phyloP scores from a whole-genome alignment of 306 rosid species.

The Quercus bicolor region DNA sequence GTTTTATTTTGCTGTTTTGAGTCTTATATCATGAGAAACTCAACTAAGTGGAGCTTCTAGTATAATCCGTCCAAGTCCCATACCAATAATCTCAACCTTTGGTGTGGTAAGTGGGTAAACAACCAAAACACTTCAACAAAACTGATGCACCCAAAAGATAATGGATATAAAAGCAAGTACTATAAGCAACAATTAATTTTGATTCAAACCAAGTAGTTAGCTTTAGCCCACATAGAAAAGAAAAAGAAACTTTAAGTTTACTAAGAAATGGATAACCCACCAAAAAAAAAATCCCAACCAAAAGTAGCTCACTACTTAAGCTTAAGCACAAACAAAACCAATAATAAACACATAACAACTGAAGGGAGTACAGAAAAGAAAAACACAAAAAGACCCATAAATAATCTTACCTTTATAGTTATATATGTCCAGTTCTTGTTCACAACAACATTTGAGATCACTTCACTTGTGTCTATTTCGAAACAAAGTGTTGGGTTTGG shows the following conservation, averaged over 20 bases:
- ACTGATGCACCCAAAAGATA: conserved; percentile 14
- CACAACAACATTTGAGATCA: background rate
- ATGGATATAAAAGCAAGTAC: conserved; percentile 3
- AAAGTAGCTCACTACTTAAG: conserved; percentile 16
- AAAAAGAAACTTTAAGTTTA: background rate
- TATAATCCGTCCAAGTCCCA: background rate
- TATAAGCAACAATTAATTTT: conserved; percentile 15
- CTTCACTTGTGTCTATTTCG: background rate
- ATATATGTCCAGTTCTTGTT: background rate
- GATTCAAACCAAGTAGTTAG: background rate
- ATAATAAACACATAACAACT: conserved; percentile 15
- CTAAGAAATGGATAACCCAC: background rate
- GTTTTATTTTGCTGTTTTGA: background rate
- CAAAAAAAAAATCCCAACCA: conserved; percentile 9
- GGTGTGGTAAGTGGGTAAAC: background rate
- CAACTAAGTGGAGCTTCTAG: background rate
- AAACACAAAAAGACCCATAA: background rate
- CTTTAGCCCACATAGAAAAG: background rate
- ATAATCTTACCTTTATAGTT: background rate
- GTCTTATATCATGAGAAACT: background rate
- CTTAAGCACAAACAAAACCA: conserved; percentile 10
- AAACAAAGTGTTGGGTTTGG: background rate
- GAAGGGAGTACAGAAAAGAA: conserved; percentile 9
- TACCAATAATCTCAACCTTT: background rate
- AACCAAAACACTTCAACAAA: conserved; percentile 13